These are phyloP conservation scores for Xylariaceae sp. DNA, from an alignment of 2,329 filamentous ascomycete species.

Conservation along the genomic window DNA sequence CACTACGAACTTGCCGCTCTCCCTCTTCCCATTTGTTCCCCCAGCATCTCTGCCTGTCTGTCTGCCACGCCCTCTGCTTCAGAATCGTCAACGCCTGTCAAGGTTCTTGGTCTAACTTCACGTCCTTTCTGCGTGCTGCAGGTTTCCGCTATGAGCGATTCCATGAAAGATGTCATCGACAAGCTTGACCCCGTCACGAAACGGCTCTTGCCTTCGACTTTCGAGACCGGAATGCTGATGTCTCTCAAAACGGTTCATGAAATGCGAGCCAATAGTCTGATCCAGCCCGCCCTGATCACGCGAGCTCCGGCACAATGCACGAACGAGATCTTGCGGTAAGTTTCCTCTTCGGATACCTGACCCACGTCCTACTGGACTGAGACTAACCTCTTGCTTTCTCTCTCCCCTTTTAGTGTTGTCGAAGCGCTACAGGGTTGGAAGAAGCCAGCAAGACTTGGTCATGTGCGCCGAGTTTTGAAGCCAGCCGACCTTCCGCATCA, in stretches of 20 bases:
- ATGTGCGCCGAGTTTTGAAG: conserved; percentile 73
- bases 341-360: conserved; percentile 20
- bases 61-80: conserved; percentile 9
- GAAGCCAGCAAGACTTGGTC: conserved; percentile 59
- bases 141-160: conserved; percentile 35
- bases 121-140: conserved; percentile 29
- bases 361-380: conserved; percentile 5
- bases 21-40: not conserved
- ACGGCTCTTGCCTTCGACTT: conserved; percentile 30
- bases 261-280: conserved; percentile 52
- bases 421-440: conserved; percentile 54
- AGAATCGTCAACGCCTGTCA: conserved; percentile 1
- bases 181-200: conserved; percentile 34
- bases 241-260: conserved; percentile 62
- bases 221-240: conserved; percentile 40
- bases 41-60: not conserved
- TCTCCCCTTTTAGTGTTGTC: conserved; percentile 38
- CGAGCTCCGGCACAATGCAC: conserved; percentile 66
- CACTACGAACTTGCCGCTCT: conserved; percentile 3
- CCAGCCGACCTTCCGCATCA: conserved; percentile 61
- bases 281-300: conserved; percentile 63
- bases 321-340: conserved; percentile 67
- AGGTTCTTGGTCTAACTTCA: conserved; percentile 19
- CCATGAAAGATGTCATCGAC: conserved; percentile 36
- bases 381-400: conserved; percentile 26